Evolutionary conservation across 352 stramenopile species (phyloP).

Genomic region (Detonula confervacea): DNA sequence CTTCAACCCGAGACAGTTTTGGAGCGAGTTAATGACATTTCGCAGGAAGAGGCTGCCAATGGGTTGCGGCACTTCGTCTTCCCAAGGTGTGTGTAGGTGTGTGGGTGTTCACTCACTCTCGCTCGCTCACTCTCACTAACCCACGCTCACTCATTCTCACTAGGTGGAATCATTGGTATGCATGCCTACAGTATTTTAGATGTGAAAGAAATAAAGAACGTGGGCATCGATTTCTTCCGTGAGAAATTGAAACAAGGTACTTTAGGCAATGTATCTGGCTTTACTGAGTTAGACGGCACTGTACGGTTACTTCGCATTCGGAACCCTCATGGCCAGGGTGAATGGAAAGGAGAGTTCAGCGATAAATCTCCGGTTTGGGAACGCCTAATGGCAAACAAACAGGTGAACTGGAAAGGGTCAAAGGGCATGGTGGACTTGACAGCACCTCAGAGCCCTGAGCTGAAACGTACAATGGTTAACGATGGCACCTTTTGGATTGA

Average conservation of each 20-base stretch:
- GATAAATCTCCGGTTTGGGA: slow-evolving; percentile 45
- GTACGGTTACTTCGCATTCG: slow-evolving; percentile 75
- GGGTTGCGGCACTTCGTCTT: slow-evolving; percentile 71
- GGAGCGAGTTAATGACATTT: slow-evolving; percentile 66
- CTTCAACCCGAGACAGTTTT: slow-evolving; percentile 59
- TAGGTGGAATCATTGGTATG: slow-evolving; percentile 72
- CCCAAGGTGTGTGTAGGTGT: no score
- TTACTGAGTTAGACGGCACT: slow-evolving; percentile 73
- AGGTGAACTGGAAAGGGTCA: slow-evolving; percentile 10
- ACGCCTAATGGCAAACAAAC: slow-evolving; percentile 38
- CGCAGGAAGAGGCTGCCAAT: slow-evolving; percentile 64
- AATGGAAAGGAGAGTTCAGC: slow-evolving; percentile 71
- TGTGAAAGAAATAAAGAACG: slow-evolving; percentile 70
- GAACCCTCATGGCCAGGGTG: slow-evolving; percentile 74
- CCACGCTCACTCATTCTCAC: no score
- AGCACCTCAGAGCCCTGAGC: slow-evolving; percentile 24
- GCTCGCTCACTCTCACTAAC: no score
- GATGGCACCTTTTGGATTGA: slow-evolving; percentile 69
- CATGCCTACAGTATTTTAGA: slow-evolving; percentile 85
- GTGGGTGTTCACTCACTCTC: no score
- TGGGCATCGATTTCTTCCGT: slow-evolving; percentile 67
- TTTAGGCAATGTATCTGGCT: slow-evolving; percentile 65
- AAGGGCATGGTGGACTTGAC: slow-evolving; percentile 32
- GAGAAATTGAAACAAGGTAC: slow-evolving; percentile 53
- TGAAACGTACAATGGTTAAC: slow-evolving; percentile 64